These are phyloP conservation scores for Xylariomycetidae sp. DNA, from an alignment of 2,329 filamentous ascomycete species.

Conservation along the genomic window DNA sequence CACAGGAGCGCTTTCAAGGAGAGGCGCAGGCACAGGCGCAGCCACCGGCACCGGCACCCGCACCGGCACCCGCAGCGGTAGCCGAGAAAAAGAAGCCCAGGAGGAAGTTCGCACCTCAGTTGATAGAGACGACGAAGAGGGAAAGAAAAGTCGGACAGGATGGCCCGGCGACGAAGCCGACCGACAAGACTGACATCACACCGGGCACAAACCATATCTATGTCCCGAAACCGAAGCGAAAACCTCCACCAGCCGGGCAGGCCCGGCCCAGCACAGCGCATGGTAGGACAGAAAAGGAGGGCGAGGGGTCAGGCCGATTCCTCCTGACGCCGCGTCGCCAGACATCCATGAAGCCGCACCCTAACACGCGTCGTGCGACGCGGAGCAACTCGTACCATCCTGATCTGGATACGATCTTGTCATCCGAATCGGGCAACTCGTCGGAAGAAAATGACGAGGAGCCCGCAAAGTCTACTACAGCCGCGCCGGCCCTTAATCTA, in stretches of 20 bases:
- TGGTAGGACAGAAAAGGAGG: conserved; percentile 23
- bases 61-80: not conserved
- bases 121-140: conserved; percentile 74
- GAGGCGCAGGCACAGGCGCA: not conserved
- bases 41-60: not conserved
- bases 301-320: conserved; percentile 28
- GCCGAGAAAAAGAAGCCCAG: conserved; percentile 24
- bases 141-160: conserved; percentile 61
- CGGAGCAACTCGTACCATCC: conserved; percentile 34
- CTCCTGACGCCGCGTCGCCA: conserved; percentile 34
- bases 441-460: conserved; percentile 18
- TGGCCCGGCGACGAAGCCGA: conserved; percentile 54
- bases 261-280: conserved; percentile 14
- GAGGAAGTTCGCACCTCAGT: conserved; percentile 65
- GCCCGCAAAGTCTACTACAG: conserved; percentile 9
- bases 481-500: conserved; percentile 9
- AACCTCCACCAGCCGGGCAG: conserved; percentile 15
- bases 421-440: conserved; percentile 39
- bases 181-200: conserved; percentile 67
- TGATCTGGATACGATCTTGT: conserved; percentile 36
- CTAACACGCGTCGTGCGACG: conserved; percentile 33
- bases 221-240: conserved; percentile 37
- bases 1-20: conserved; percentile 1
- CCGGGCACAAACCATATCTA: conserved; percentile 58
- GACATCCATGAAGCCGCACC: conserved; percentile 33